Evolutionary conservation across 768 basidiomycete species (phyloP).

Genomic region (Hericium alpestre): DNA sequence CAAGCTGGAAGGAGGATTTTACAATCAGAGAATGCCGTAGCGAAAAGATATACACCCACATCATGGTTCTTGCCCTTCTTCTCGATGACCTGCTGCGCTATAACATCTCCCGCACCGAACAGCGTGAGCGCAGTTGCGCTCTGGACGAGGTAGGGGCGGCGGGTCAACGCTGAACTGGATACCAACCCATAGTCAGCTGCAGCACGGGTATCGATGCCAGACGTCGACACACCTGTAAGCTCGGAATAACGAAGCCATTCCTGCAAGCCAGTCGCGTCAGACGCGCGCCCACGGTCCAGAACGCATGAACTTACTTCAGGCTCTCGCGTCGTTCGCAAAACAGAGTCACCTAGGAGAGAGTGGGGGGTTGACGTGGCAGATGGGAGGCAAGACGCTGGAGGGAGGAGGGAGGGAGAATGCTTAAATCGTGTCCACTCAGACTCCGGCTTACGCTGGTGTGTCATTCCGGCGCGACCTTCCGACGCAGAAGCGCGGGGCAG

Average conservation of each 20-base stretch:
- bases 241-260: conserved; percentile 23
- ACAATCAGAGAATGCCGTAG: background rate
- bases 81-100: conserved; percentile 83
- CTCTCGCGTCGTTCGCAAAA: no score
- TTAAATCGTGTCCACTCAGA: no score
- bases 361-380: no score
- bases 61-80: conserved; percentile 64
- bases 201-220: background rate
- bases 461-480: no score
- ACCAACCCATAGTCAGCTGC: background rate
- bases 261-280: no score
- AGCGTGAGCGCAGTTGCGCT: conserved; percentile 55
- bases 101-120: conserved; percentile 66
- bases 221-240: conserved; percentile 26
- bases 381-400: no score
- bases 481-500: no score
- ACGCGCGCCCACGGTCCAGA: no score
- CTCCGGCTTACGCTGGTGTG: no score
- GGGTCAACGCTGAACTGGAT: conserved; percentile 45
- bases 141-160: conserved; percentile 53
- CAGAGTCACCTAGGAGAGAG: no score
- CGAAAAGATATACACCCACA: conserved; percentile 27
- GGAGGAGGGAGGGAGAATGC: no score
- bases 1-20: conserved; percentile 26
- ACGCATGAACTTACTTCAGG: no score